A percentile compares a stretch with the other conserved stretches of the same genome.
These are phyloP conservation scores for Globisporangium sylvaticum DNA, from an alignment of 352 stramenopile genomes.

Conservation along the genomic window DNA sequence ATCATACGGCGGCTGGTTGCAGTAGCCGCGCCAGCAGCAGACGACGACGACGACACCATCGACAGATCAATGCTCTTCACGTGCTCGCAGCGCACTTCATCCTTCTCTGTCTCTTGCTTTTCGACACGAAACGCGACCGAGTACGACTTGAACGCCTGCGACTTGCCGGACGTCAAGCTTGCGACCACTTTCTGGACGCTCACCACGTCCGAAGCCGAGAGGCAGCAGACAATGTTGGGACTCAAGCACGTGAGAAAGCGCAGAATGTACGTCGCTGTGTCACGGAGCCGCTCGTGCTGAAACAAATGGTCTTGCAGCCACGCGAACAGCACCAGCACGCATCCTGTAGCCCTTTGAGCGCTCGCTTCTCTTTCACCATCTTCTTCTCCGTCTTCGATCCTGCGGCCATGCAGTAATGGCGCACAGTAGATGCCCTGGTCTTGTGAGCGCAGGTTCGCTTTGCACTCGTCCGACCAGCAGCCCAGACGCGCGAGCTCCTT, in stretches of 20 bases:
- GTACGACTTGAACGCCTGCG: slow-evolving; percentile 13
- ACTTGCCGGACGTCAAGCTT: background rate
- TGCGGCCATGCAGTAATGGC: background rate
- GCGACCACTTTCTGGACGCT: slow-evolving; percentile 5
- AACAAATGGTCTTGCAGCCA: slow-evolving; percentile 58
- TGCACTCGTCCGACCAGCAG: slow-evolving; percentile 44
- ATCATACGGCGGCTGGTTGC: slow-evolving; percentile 26
- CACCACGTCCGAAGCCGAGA: slow-evolving; percentile 10
- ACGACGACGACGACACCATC: too few species aligned
- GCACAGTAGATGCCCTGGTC: slow-evolving; percentile 66
- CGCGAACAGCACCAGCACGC: slow-evolving; percentile 45
- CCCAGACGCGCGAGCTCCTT: slow-evolving; percentile 28
- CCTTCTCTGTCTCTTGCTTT: slow-evolving; percentile 13
- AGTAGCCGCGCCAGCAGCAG: background rate
- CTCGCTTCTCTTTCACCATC: background rate
- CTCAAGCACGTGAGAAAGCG: slow-evolving; percentile 35
- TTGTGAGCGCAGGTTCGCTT: slow-evolving; percentile 25
- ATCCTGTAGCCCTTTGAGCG: background rate
- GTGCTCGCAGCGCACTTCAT: slow-evolving; percentile 8
- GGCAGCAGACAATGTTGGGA: slow-evolving; percentile 15
- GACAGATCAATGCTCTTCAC: background rate
- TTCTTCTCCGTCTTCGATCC: background rate
- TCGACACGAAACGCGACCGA: slow-evolving; percentile 16
- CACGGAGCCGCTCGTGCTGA: slow-evolving; percentile 32
- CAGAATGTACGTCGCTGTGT: slow-evolving; percentile 67